Base-by-base conservation (phyloP, 2,329 filamentous ascomycete genomes). In the Trichoderma citrinoviride region DNA sequence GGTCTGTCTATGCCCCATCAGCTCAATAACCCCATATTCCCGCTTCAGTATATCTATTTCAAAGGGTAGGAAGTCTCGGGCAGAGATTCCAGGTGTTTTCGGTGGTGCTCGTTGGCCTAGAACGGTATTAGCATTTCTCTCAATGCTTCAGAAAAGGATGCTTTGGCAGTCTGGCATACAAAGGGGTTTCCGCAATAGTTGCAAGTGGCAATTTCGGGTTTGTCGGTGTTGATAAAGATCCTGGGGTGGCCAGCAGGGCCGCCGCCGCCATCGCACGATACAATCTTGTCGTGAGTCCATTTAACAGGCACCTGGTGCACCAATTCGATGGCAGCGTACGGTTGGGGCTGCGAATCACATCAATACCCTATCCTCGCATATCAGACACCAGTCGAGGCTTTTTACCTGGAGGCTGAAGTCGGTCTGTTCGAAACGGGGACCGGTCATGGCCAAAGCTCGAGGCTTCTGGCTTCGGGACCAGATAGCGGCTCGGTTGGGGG, bases 181-280 rank as follows among this genome's bases (percentile, higher is more conserved):
- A 89, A 99, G 72, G 95, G 95, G 70, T 95, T 77, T 61, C 95
- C 95, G 77, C 95, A 99, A 82, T 99, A 99, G 74, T 85, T 89
- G 83, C 95, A 99, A 76, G 83, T 83, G 78, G 87, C 87, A 73
- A 99, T 97, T 82, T 98, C 89, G 49, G 95, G 91, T 84, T 97
- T 98, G 80, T 99, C 95, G 70, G 91, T 89, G 81, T 99, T 99
- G 86, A 99, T 99, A 78, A 93, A 99, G 80, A 99, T 90, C 74
- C 87, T 87, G 56, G 95, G 95, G 78, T 99, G 95, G 49, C 95
- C 95, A 63, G 91, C 82, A 37, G 93, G 90, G 52, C 94, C 95
- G 70, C 93, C 93, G 66, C 94, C 95, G 65, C 95, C 95, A 73
- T 98, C 93, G 76, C 95, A 99, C 50, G 88, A 88, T 58, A 96